Percentiles rank a stretch among this genome's conserved stretches.
Conservation (phyloP, 192 early-diverging fungal species). For the Coemansia reversa region DNA sequence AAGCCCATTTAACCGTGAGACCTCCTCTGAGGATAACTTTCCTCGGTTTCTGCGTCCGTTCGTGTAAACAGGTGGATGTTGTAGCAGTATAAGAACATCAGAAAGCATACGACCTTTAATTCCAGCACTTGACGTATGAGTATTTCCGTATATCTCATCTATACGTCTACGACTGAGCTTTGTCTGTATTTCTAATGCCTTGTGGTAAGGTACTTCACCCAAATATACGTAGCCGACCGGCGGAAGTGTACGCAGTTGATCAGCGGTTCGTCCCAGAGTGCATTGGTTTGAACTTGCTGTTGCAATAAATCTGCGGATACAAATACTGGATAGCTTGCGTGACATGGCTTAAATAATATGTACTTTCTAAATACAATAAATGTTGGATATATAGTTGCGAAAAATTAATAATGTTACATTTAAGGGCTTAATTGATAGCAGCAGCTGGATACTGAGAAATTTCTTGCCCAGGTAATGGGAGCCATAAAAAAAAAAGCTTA, state of each 20-base stretch:
- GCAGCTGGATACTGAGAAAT: not conserved
- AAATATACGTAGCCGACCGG: constrained; percentile 52
- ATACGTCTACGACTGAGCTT: constrained; percentile 58
- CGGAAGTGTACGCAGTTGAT: constrained; percentile 33
- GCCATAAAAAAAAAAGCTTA: not conserved
- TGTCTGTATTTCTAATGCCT: constrained; percentile 62
- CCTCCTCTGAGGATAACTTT: constrained; percentile 52
- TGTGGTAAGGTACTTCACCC: constrained; percentile 56
- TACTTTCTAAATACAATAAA: too few species aligned
- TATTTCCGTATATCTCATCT: constrained; percentile 32
- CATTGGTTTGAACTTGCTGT: constrained; percentile 11
- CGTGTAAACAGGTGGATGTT: constrained; percentile 92
- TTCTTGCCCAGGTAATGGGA: constrained; percentile 13
- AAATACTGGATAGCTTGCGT: not conserved
- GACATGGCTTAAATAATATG: too few species aligned
- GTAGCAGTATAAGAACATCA: constrained; percentile 66
- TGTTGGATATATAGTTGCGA: too few species aligned
- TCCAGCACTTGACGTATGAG: not conserved
- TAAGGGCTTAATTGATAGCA: not conserved
- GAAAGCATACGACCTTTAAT: not conserved
- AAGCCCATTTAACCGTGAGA: constrained; percentile 52
- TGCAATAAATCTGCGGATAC: not conserved
- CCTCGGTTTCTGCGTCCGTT: constrained; percentile 81
- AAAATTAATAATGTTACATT: too few species aligned
- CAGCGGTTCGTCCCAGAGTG: constrained; percentile 27